Base-by-base conservation (phyloP, 2,329 filamentous ascomycete genomes). In the Trichoderma lentiforme region DNA sequence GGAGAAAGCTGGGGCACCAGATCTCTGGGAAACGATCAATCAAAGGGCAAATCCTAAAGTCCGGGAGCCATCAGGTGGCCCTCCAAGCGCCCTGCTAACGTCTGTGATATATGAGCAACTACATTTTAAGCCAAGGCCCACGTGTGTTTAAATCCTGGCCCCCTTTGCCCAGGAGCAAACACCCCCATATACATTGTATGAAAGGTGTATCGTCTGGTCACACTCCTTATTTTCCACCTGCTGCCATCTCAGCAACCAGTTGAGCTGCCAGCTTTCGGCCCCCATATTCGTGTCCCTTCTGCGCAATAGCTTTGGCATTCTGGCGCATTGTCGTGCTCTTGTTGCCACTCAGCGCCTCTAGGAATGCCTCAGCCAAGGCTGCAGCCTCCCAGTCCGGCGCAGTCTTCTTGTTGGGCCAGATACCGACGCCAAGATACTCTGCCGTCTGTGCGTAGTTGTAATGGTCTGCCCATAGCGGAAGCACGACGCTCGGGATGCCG, bases 401-500 rank as follows among this genome's bases (percentile, higher is more conserved):
- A 2, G 77, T 77, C 4, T 76, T 74, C 24, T 77, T 76, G 65
- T 78, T 82, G 2, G 76, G 83, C 77, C 82, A 83, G 0, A 83
- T 73, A 0, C 84, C 85, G 9, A 86, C 79, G 0, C 81, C 81
- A 0, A 84, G 74, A 66, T 78, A 82, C 74, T 86, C 84, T 0
- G 81, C 83, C 2, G 81, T 79, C 15, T 77, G 77, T 11, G 84
- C 84, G 65, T 81, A 85, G 63, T 85, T 84, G 70, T 84, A 85
- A 0, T 81, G 79, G 66, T 86, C 85, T 0, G 82, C 77, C 85
- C 85, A 86, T 0, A 81, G 73, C 0, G 86, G 84, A 1, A 87
- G 77, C 3, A 86, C 74, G 6, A 86, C 74, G 53, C 86, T 85
- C 2, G 85, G 83, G 4, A 84, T 77, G 2, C 84, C 84, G 12